phyloP scores from a whole-genome alignment of 129 eudicot species.

The Chrysanthemum makinoi region DNA sequence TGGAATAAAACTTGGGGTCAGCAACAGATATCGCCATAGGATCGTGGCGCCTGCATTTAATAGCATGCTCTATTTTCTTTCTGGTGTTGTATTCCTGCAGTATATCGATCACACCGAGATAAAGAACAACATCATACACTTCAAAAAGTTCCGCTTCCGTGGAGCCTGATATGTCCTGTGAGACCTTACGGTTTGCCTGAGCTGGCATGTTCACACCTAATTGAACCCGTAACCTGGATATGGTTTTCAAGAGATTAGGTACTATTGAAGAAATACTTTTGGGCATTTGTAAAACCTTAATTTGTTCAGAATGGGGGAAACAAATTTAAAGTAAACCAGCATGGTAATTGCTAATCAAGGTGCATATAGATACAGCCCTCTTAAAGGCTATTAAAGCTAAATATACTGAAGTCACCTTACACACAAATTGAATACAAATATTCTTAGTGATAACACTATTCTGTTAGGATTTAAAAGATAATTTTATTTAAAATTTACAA shows the following conservation, averaged over 20 bases:
- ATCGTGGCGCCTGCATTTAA: slow-evolving; percentile 51
- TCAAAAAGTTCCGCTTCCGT: slow-evolving; percentile 66
- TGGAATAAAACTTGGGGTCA: slow-evolving; percentile 51
- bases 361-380: not conserved
- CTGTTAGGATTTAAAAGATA: not conserved
- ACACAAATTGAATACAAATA: not conserved
- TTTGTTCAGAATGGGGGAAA: not conserved
- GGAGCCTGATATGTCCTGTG: slow-evolving; percentile 34
- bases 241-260: not conserved
- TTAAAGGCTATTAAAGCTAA: not conserved
- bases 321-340: not conserved
- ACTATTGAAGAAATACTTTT: not conserved
- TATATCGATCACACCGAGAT: slow-evolving; percentile 72
- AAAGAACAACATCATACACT: slow-evolving; percentile 72
- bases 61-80: slow-evolving; percentile 67
- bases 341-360: not conserved
- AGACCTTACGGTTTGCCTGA: slow-evolving; percentile 55
- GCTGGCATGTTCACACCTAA: slow-evolving; percentile 89
- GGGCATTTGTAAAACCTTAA: not conserved
- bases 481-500: not conserved
- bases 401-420: not conserved
- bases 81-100: slow-evolving; percentile 65
- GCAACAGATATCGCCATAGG: slow-evolving; percentile 37
- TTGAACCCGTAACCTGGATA: slow-evolving; percentile 64
- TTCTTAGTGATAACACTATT: not conserved